These are phyloP conservation scores for Acaromyces ingoldii DNA, from an alignment of 1,284 basidiomycete species.

Conservation along the genomic window DNA sequence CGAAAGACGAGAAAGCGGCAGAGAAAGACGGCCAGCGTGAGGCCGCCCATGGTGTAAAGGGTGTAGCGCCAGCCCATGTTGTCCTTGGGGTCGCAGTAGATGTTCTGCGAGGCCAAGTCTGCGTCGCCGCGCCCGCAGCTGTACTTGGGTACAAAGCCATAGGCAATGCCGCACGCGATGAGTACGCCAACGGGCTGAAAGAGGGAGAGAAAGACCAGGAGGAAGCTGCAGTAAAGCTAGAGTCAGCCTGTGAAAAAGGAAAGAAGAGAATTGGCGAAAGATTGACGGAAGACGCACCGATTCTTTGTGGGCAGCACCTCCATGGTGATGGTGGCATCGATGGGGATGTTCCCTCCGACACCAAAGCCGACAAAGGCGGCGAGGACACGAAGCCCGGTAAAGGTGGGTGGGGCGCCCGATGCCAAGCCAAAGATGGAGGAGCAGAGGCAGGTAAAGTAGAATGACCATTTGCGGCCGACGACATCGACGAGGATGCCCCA, in stretches of 20 bases:
- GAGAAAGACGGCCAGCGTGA: constrained; percentile 44
- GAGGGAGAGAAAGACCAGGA: constrained; percentile 34
- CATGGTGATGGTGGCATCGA: constrained; percentile 41
- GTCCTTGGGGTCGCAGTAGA: constrained; percentile 20
- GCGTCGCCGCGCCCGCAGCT: constrained; percentile 18
- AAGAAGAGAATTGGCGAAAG: neutral
- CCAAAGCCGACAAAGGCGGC: constrained; percentile 36
- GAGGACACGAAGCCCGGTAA: constrained; percentile 32
- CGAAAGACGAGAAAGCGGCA: constrained; percentile 41
- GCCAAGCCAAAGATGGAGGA: constrained; percentile 39
- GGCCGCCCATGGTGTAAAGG: constrained; percentile 40
- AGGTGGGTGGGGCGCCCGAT: constrained; percentile 25
- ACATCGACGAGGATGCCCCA: constrained; percentile 45
- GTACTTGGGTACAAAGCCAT: constrained; percentile 36
- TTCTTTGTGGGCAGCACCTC: constrained; percentile 35
- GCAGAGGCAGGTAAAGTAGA: constrained; percentile 41
- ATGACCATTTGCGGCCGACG: constrained; percentile 38
- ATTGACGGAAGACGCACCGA: too few relatives aligned
- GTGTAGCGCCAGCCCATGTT: constrained; percentile 49
- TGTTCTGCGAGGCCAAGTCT: constrained; percentile 2
- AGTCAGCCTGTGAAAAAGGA: neutral
- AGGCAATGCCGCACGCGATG: constrained; percentile 38
- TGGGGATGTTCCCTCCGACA: constrained; percentile 43
- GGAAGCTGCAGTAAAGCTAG: too few relatives aligned
- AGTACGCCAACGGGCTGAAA: constrained; percentile 47